Conservation (phyloP, 1,284 basidiomycete species). For the Ganoderma boninense region DNA sequence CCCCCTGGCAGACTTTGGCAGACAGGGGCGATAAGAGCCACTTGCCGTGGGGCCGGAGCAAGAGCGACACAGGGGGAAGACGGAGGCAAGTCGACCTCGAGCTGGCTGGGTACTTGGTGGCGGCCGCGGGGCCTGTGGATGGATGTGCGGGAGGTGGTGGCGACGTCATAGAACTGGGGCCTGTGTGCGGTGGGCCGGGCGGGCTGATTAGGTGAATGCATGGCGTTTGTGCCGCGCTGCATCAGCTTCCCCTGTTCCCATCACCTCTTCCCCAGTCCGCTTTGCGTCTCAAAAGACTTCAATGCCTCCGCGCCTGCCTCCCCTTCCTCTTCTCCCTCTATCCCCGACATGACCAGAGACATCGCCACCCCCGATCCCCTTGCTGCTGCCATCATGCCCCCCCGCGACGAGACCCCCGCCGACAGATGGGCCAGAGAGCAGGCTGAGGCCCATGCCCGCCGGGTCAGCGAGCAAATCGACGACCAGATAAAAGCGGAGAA, state of each 20-base stretch:
- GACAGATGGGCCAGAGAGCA: conserved; percentile 59
- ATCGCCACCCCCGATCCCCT: conserved; percentile 58
- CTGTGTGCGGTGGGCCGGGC: not conserved
- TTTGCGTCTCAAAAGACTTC: conserved; percentile 16
- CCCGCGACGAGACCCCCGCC: conserved; percentile 62
- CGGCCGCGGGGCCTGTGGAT: not conserved
- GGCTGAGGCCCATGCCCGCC: conserved; percentile 66
- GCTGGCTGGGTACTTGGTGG: too few relatives aligned
- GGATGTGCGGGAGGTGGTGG: not conserved
- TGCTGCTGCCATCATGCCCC: conserved; percentile 61
- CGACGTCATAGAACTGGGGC: not conserved
- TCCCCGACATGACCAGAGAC: conserved; percentile 28
- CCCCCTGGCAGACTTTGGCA: not conserved
- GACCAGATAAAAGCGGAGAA: conserved; percentile 66
- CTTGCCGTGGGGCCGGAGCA: not conserved
- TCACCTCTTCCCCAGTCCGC: conserved; percentile 19
- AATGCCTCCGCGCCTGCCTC: conserved; percentile 5
- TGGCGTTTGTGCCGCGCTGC: conserved; percentile 21
- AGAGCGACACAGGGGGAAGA: not conserved
- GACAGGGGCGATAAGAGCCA: not conserved
- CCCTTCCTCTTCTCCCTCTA: conserved; percentile 11
- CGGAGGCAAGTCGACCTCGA: too few relatives aligned
- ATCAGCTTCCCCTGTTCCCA: conserved; percentile 35
- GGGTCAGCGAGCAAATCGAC: conserved; percentile 72
- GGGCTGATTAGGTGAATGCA: conserved; percentile 1